phyloP scores from a whole-genome alignment of 176 grass and related monocot species.

The Zizania latifolia region DNA sequence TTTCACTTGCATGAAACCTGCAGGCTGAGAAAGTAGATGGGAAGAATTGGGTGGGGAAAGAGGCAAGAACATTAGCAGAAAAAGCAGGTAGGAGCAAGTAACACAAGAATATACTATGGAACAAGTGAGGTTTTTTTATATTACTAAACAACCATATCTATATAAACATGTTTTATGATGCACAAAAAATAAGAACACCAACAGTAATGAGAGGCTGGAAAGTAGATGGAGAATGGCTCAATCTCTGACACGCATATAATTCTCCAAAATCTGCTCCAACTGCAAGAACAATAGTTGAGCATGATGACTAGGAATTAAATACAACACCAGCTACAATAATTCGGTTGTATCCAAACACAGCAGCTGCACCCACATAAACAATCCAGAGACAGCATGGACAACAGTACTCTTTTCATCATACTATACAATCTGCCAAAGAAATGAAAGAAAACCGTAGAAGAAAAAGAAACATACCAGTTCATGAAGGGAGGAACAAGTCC shows the following conservation, averaged over 20 bases:
- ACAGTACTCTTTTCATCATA: constrained; percentile 9
- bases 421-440: background rate
- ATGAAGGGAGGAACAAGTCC: background rate
- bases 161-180: constrained; percentile 27
- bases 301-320: constrained; percentile 25
- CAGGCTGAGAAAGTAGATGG: background rate
- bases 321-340: constrained; percentile 27
- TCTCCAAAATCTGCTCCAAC: constrained; percentile 35
- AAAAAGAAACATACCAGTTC: background rate
- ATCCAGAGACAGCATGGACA: constrained; percentile 23
- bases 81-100: background rate
- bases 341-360: background rate
- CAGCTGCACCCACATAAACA: constrained; percentile 29
- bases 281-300: constrained; percentile 15
- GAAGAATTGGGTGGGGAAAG: constrained; percentile 16
- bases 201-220: background rate
- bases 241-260: constrained; percentile 24
- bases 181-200: background rate
- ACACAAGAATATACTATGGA: background rate
- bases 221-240: constrained; percentile 23
- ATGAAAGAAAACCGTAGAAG: background rate
- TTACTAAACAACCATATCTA: background rate
- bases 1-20: background rate
- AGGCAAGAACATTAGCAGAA: background rate
- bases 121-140: background rate